Base-by-base conservation (phyloP, 1,284 basidiomycete genomes). In the Neolentinus lepideus region DNA sequence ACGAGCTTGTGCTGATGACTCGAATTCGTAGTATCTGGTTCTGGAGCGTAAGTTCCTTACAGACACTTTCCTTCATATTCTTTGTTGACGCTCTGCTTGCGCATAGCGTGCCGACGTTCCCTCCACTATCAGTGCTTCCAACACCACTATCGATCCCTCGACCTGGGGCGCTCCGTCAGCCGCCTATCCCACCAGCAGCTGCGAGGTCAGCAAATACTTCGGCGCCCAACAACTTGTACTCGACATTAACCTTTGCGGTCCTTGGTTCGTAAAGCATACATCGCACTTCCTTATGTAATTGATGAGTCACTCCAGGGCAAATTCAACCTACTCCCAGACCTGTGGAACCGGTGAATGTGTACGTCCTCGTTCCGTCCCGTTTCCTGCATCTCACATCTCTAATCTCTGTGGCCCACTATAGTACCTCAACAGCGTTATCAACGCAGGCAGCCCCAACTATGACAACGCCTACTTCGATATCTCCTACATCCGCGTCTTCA, bases 151-250 rank as follows among this genome's bases (percentile, higher is more conserved):
- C 46, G 80, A 84, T 61, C 71, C 80, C 1, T 72, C 73, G 2
- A 65, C 75, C 10, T 83, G 85, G 72, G 85, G 84, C 6, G 69
- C 74, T 1, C 85, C 86, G 0, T 76, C 79, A 1, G 85, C 84
- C 0, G 72, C 73, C 33, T 88, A 79, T 64, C 70, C 75, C 0
- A 63, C 76, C n/a, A 66, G 71, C 0, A 69, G 73, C 0, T 82
- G 80, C 66, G 68, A 76, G 59, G 75, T 80, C 51, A 64, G 67
- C 25, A 57, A 76, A 21, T 81, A 73, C 67, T 87, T 87, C 64
- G 69, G 68, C 3, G 62, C 77, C 2, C 80, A 84, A 62, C 75
- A 78, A 47, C 64, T 84, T 11, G 75, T 83, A 3, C 60, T 85
- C 55, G 76, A 84, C 57, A 83, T 82, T 55, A 77, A 76, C 19